These are phyloP conservation scores for Betula pendula DNA, from an alignment of 306 rosid species.

Conservation along the genomic window DNA sequence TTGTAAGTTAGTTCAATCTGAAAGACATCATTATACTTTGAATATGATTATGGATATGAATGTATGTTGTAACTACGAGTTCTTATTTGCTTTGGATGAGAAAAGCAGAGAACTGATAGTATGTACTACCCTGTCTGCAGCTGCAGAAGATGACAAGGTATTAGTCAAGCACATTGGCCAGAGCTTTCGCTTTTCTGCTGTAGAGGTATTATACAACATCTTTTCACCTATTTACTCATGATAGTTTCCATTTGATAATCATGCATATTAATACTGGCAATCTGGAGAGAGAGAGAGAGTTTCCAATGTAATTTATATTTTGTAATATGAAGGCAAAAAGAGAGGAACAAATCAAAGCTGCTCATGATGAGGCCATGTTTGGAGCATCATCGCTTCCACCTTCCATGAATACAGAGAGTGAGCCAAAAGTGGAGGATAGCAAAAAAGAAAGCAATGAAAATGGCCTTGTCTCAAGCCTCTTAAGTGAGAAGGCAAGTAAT, in stretches of 20 bases:
- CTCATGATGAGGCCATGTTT: constrained; percentile 94
- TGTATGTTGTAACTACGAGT: background rate
- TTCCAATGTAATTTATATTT: constrained; percentile 7
- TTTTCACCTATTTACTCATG: background rate
- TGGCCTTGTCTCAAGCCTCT: constrained; percentile 55
- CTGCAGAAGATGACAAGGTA: constrained; percentile 78
- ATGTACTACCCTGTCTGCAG: constrained; percentile 40
- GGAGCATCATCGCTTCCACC: constrained; percentile 53
- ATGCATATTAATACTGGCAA: background rate
- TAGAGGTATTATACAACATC: constrained; percentile 51
- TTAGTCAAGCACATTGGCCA: constrained; percentile 79
- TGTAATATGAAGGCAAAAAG: constrained; percentile 58
- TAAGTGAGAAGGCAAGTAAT: constrained; percentile 72
- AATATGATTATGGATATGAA: background rate
- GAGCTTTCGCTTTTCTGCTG: constrained; percentile 86
- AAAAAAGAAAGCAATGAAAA: constrained; percentile 41
- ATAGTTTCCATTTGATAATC: constrained; percentile 20
- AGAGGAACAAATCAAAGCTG: constrained; percentile 78
- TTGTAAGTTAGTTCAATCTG: background rate
- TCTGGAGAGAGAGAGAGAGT: background rate
- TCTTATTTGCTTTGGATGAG: constrained; percentile 18
- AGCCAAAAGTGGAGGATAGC: constrained; percentile 51
- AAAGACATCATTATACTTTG: background rate
- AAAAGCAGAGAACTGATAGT: constrained; percentile 23
- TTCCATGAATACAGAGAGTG: constrained; percentile 42